Percentiles rank a stretch among this genome's conserved stretches.
Evolutionary conservation across 768 basidiomycete genomes (phyloP).

Genomic region (Tricholoma matsutake): DNA sequence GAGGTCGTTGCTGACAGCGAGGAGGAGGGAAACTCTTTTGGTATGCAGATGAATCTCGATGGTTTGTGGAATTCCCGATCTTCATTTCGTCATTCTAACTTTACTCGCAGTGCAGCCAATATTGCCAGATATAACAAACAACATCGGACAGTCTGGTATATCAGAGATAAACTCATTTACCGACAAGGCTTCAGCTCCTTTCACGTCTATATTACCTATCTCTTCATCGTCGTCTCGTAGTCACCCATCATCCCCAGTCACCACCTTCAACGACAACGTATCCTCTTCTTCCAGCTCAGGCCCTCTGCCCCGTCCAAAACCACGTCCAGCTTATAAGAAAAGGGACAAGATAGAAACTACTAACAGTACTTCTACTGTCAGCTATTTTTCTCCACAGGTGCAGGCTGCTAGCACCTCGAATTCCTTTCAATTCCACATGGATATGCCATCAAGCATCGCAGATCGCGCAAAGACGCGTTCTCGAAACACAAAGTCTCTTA

Average conservation of each 20-base stretch:
- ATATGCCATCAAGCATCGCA: conserved; percentile 37
- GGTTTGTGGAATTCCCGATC: background rate
- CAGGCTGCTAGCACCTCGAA: background rate
- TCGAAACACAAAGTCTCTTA: conserved; percentile 27
- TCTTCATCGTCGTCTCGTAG: background rate
- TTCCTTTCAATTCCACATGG: background rate
- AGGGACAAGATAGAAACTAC: background rate
- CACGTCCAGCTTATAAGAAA: conserved; percentile 22
- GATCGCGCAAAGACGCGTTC: conserved; percentile 58
- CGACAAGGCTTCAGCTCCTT: background rate
- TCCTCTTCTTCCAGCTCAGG: background rate
- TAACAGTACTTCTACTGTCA: background rate
- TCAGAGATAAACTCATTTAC: background rate
- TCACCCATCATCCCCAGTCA: background rate
- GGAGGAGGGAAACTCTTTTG: conserved; percentile 26
- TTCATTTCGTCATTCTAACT: background rate
- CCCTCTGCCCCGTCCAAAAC: conserved; percentile 26
- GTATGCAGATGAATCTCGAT: background rate
- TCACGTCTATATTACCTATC: background rate
- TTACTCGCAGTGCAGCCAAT: background rate
- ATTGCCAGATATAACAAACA: background rate
- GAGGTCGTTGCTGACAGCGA: conserved; percentile 53
- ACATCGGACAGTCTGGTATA: background rate
- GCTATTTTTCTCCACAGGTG: background rate
- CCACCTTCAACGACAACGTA: background rate